A percentile compares a stretch with the other conserved stretches of the same genome.
phyloP scores from a whole-genome alignment of 2,329 filamentous ascomycete species.

The Didymella arachidicola region DNA sequence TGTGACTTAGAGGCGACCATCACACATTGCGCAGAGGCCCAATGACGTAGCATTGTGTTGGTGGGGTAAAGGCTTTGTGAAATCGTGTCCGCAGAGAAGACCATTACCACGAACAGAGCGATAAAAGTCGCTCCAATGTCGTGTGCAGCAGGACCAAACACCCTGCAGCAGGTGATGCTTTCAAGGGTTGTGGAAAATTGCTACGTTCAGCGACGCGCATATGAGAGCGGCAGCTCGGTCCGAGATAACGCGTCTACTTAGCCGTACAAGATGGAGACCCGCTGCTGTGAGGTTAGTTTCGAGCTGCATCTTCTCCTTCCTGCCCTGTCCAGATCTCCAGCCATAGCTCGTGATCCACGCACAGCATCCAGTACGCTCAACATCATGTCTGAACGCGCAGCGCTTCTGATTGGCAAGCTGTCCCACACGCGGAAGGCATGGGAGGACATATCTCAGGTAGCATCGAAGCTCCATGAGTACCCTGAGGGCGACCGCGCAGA shows the following conservation, averaged over 20 bases:
- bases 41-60: slow-evolving; percentile 7
- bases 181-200: background rate
- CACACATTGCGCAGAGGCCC: background rate
- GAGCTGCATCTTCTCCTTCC: slow-evolving; percentile 5
- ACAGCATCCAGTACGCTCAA: background rate
- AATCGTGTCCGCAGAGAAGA: background rate
- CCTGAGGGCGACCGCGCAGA: slow-evolving; percentile 61
- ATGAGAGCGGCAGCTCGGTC: slow-evolving; percentile 26
- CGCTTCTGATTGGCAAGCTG: slow-evolving; percentile 57
- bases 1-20: background rate
- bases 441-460: slow-evolving; percentile 49
- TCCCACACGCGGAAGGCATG: slow-evolving; percentile 57
- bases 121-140: background rate
- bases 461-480: slow-evolving; percentile 59
- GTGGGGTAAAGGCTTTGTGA: slow-evolving; percentile 4
- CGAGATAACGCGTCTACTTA: slow-evolving; percentile 23
- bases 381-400: slow-evolving; percentile 47
- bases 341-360: background rate
- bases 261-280: slow-evolving; percentile 28
- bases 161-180: background rate
- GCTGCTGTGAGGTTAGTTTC: slow-evolving; percentile 15
- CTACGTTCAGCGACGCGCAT: slow-evolving; percentile 4
- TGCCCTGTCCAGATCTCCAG: slow-evolving; percentile 1
- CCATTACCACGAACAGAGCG: background rate
- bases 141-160: background rate